A percentile compares a stretch with the other conserved stretches of the same genome.
Evolutionary conservation across 2,329 filamentous ascomycete species (phyloP).

Genomic region (Zymoseptoria crescenta): DNA sequence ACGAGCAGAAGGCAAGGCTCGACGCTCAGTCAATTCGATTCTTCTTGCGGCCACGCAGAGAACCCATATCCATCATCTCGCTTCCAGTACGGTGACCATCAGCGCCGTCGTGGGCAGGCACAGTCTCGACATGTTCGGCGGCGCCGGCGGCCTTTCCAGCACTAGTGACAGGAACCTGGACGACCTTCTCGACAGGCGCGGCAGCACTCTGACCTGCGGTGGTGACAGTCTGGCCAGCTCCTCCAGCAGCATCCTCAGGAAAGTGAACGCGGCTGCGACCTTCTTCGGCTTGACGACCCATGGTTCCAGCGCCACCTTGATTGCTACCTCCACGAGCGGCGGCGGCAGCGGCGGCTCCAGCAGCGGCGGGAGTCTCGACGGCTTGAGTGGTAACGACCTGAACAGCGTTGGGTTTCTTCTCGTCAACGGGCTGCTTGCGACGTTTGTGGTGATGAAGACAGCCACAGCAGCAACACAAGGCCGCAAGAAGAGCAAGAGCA

Average conservation of each 20-base stretch:
- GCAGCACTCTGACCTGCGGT: slow-evolving; percentile 1
- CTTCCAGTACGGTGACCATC: slow-evolving; percentile 12
- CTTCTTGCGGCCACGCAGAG: slow-evolving; percentile 15
- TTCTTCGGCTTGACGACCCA: slow-evolving; percentile 21
- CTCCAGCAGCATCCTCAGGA: slow-evolving; percentile 4
- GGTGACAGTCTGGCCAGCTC: background rate
- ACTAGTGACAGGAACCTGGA: background rate
- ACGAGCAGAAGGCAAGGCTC: background rate
- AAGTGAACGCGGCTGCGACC: slow-evolving; percentile 20
- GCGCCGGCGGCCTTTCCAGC: background rate
- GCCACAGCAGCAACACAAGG: slow-evolving; percentile 4
- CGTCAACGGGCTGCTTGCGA: background rate
- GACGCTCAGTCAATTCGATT: background rate
- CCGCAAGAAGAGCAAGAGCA: slow-evolving; percentile 1
- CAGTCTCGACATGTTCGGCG: slow-evolving; percentile 11
- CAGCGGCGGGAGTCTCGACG: slow-evolving; percentile 1
- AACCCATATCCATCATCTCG: slow-evolving; percentile 14
- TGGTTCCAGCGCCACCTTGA: slow-evolving; percentile 11
- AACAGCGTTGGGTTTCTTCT: background rate
- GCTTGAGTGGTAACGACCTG: background rate
- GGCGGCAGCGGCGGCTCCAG: slow-evolving; percentile 1
- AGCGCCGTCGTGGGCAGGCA: slow-evolving; percentile 15
- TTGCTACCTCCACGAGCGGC: background rate
- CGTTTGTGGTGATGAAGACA: background rate
- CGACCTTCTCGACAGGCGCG: slow-evolving; percentile 5